phyloP scores from a whole-genome alignment of 2,329 filamentous ascomycete genomes.

The Fusarium sarcochroum region DNA sequence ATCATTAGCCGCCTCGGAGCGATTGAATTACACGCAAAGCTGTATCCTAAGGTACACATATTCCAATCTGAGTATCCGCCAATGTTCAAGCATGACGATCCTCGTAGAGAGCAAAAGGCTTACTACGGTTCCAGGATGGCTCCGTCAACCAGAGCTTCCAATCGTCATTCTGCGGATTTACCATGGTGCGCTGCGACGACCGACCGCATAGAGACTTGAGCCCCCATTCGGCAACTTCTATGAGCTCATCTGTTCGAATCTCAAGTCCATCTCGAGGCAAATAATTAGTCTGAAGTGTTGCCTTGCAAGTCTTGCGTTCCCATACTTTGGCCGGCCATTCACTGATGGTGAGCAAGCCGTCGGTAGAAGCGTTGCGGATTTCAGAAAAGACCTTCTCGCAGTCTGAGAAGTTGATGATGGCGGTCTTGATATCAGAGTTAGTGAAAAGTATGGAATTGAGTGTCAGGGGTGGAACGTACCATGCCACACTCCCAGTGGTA shows the following conservation, averaged over 20 bases:
- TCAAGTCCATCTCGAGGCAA: not conserved
- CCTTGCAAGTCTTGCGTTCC: conserved; percentile 2
- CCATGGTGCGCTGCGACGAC: conserved; percentile 1
- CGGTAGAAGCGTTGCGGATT: no score
- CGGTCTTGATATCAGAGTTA: not conserved
- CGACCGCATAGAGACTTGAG: not conserved
- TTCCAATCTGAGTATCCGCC: no score
- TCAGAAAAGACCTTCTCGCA: not conserved
- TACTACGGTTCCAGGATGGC: not conserved
- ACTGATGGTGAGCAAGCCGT: no score
- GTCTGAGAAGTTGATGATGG: not conserved
- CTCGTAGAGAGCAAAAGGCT: not conserved
- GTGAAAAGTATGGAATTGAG: not conserved
- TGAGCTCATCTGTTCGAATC: not conserved
- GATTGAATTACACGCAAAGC: no score
- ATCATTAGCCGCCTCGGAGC: no score
- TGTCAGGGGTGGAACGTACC: not conserved
- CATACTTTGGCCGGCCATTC: not conserved
- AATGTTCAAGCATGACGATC: no score
- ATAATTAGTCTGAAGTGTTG: not conserved
- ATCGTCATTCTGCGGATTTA: conserved; percentile 2
- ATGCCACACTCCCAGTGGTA: conserved; percentile 22
- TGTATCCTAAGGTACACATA: no score
- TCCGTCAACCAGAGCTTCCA: conserved; percentile 6
- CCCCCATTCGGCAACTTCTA: not conserved